Conservation (phyloP, 164 flowering plant genomes). For the Kingdonia uniflora region DNA sequence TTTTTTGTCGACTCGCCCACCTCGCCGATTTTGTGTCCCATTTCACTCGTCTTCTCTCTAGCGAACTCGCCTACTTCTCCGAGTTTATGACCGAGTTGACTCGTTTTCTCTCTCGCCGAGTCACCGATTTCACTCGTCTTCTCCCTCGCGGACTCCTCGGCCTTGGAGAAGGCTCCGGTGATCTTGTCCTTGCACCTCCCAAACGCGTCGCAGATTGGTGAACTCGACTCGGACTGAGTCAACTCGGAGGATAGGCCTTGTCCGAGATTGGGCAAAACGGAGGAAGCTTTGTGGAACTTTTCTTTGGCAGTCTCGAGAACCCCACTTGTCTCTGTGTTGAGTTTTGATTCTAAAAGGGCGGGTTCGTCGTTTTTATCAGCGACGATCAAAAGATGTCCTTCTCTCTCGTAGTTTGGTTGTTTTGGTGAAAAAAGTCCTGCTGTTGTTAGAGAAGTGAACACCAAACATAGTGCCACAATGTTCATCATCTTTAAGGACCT, state of each 20-base stretch:
- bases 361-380: too few species aligned
- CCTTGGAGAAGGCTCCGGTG: conserved; percentile 19
- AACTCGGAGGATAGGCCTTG: conserved; percentile 14
- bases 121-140: background rate
- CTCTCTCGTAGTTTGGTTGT: conserved; percentile 1
- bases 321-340: background rate
- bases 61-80: background rate
- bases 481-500: conserved; percentile 61
- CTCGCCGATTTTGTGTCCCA: too few species aligned
- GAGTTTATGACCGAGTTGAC: background rate
- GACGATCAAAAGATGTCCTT: conserved; percentile 6
- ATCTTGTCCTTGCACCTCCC: conserved; percentile 53
- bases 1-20: background rate
- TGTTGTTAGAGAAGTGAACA: conserved; percentile 29
- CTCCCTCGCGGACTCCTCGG: conserved; percentile 7
- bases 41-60: background rate
- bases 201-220: conserved; percentile 43
- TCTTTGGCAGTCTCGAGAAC: conserved; percentile 11
- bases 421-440: conserved; percentile 49
- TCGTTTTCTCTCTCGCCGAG: too few species aligned
- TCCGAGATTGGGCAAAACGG: conserved; percentile 21
- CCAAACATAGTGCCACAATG: conserved; percentile 32
- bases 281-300: conserved; percentile 17
- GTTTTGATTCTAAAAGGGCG: too few species aligned
- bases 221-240: background rate